Evolutionary conservation across 192 early-diverging fungal genomes (phyloP).

Genomic region (Rhizophagus clarus): DNA sequence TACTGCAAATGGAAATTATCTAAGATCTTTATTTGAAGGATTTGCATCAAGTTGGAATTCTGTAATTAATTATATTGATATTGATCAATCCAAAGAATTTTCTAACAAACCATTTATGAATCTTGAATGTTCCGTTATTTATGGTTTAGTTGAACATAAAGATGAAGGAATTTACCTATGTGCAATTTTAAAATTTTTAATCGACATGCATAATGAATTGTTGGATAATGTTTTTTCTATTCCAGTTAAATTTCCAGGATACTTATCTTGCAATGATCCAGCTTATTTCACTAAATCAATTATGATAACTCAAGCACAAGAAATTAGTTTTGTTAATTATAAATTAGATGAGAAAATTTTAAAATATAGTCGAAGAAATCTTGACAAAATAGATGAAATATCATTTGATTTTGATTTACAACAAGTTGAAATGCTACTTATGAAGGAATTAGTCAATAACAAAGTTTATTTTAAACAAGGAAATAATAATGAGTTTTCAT

Average conservation of each 20-base stretch:
- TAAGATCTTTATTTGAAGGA: no score
- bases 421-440: constrained; percentile 21
- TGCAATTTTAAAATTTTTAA: background rate
- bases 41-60: no score
- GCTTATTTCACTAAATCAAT: background rate
- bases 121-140: background rate
- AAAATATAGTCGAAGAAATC: constrained; percentile 8
- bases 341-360: constrained; percentile 15
- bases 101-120: background rate
- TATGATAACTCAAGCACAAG: background rate
- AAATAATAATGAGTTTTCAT: constrained; percentile 2
- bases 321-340: constrained; percentile 7
- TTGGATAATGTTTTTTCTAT: background rate
- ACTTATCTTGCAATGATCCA: no score
- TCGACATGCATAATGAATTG: background rate
- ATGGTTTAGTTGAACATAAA: background rate
- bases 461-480: constrained; percentile 8
- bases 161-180: background rate
- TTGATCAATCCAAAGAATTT: background rate
- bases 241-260: background rate
- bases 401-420: constrained; percentile 6
- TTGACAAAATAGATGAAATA: background rate
- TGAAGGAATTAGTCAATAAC: background rate
- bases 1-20: no score
- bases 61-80: no score